Percentiles rank a stretch among this genome's conserved stretches.
phyloP scores from a whole-genome alignment of 1,284 basidiomycete genomes.

The Ustilago hordei region DNA sequence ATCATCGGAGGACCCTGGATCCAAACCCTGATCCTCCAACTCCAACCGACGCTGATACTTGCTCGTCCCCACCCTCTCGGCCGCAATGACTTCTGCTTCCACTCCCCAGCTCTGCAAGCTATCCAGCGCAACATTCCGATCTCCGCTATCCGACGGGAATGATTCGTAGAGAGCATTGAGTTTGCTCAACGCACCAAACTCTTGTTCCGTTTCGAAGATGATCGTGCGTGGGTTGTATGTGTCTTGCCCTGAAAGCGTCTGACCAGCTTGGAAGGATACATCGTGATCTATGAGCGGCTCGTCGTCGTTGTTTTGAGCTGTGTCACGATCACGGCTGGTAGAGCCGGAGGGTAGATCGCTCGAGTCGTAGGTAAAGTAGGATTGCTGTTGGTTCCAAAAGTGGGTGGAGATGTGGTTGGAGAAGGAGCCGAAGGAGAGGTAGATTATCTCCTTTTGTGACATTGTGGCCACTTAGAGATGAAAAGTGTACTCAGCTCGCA shows the following conservation, averaged over 20 bases:
- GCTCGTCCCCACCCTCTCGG: slow-evolving; percentile 27
- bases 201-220: slow-evolving; percentile 61
- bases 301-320: slow-evolving; percentile 4
- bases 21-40: slow-evolving; percentile 46
- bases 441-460: slow-evolving; percentile 61
- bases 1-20: slow-evolving; percentile 33
- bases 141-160: slow-evolving; percentile 23
- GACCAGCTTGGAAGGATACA: slow-evolving; percentile 60
- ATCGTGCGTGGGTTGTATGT: slow-evolving; percentile 63
- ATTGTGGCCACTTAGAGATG: slow-evolving; percentile 1
- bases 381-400: slow-evolving; percentile 66
- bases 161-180: slow-evolving; percentile 55
- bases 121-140: slow-evolving; percentile 27
- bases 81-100: slow-evolving; percentile 29
- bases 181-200: slow-evolving; percentile 55
- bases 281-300: slow-evolving; percentile 62
- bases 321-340: slow-evolving; percentile 19
- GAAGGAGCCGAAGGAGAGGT: slow-evolving; percentile 64
- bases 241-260: slow-evolving; percentile 51
- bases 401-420: slow-evolving; percentile 65
- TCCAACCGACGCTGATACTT: slow-evolving; percentile 47
- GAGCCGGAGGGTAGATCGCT: slow-evolving; percentile 29
- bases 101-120: slow-evolving; percentile 31
- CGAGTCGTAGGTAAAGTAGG: slow-evolving; percentile 58
- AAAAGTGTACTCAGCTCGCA: neutral